phyloP scores from a whole-genome alignment of 495 filamentous ascomycete genomes.

The Penicillium canariense region DNA sequence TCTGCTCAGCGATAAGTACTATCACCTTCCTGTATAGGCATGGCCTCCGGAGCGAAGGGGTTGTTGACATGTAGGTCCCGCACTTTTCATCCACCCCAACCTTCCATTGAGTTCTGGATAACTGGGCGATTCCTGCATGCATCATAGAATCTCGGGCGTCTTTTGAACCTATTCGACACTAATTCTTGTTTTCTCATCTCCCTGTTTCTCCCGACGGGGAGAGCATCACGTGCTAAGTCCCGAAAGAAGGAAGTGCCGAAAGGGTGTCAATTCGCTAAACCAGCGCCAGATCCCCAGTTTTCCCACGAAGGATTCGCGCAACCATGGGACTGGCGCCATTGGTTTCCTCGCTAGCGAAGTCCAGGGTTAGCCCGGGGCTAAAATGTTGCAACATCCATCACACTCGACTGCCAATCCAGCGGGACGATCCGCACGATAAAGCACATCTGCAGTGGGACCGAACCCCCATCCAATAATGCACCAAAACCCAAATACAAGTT shows the following conservation, averaged over 20 bases:
- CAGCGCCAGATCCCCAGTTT: not conserved
- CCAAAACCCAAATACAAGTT: not conserved
- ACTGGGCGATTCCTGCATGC: not conserved
- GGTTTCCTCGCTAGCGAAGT: not conserved
- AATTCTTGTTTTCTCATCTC: not conserved
- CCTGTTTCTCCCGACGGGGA: not conserved
- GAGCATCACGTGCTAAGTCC: not conserved
- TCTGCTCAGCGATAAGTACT: not conserved
- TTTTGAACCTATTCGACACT: not conserved
- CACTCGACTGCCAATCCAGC: not conserved
- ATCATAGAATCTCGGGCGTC: not conserved
- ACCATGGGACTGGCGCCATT: not conserved
- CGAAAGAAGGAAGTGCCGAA: no score
- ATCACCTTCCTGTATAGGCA: not conserved
- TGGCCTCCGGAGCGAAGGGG: not conserved
- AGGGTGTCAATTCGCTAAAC: not conserved
- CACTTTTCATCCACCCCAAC: not conserved
- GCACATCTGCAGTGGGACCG: slow-evolving; percentile 3
- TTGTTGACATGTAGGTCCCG: not conserved
- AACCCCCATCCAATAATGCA: not conserved
- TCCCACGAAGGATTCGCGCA: not conserved
- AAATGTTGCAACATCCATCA: not conserved
- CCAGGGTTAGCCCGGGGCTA: not conserved
- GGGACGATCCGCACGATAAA: slow-evolving; percentile 15
- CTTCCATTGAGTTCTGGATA: not conserved